Evolutionary conservation across 495 filamentous ascomycete species (phyloP).

Genomic region (Podospora bellae-mahoneyi): DNA sequence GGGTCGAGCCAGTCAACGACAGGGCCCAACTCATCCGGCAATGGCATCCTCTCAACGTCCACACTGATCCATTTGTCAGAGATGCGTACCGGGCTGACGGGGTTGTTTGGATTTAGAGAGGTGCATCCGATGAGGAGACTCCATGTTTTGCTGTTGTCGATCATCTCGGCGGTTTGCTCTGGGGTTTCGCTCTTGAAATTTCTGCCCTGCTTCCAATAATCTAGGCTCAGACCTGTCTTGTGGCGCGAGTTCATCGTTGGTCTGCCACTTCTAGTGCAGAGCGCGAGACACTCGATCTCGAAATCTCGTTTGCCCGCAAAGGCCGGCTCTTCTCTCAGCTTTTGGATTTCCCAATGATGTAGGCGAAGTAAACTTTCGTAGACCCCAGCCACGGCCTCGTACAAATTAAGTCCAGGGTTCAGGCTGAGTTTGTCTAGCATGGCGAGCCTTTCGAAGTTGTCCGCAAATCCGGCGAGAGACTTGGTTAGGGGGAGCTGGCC

Average conservation of each 20-base stretch:
- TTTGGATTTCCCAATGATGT: constrained; percentile 65
- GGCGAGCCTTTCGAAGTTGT: constrained; percentile 76
- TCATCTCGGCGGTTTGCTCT: constrained; percentile 25
- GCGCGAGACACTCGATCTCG: constrained; percentile 50
- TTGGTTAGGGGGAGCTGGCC: constrained; percentile 54
- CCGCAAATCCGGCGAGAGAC: constrained; percentile 66
- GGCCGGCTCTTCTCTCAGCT: constrained; percentile 49
- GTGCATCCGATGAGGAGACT: constrained; percentile 63
- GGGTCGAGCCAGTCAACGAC: constrained; percentile 68
- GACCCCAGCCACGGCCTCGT: constrained; percentile 81
- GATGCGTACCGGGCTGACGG: constrained; percentile 58
- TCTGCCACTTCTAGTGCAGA: constrained; percentile 67
- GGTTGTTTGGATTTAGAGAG: constrained; percentile 40
- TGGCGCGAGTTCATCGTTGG: constrained; percentile 73
- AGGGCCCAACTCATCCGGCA: constrained; percentile 41
- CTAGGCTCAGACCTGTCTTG: constrained; percentile 70
- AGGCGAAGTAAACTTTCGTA: constrained; percentile 61
- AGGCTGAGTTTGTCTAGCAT: constrained; percentile 75
- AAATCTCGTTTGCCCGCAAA: constrained; percentile 49
- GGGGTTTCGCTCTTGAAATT: constrained; percentile 41
- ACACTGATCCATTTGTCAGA: constrained; percentile 65
- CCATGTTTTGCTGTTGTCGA: constrained; percentile 48
- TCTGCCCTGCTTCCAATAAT: constrained; percentile 78
- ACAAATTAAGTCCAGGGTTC: constrained; percentile 72
- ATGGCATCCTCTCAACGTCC: constrained; percentile 50